Percentiles rank a stretch among this genome's conserved stretches.
Conservation (phyloP, 169 alveolate species). For the Amoebophrya sp. region DNA sequence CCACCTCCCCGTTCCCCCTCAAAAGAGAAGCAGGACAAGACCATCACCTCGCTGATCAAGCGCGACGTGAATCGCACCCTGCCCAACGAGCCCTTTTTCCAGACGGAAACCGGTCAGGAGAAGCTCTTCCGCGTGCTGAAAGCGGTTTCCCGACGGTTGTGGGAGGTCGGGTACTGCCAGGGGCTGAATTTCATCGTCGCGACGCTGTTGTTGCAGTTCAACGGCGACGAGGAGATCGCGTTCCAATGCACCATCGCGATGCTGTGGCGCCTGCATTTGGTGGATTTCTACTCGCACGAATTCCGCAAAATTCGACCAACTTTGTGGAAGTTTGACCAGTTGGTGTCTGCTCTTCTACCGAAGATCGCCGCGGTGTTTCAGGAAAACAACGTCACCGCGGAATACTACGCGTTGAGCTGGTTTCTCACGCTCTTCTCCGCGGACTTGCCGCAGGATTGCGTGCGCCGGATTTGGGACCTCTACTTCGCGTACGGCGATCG, state of each 20-base stretch:
- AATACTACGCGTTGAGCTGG: slow-evolving; percentile 48
- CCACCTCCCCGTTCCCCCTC: no score
- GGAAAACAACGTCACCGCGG: slow-evolving; percentile 42
- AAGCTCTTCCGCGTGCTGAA: neutral
- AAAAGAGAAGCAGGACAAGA: neutral
- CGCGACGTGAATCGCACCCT: neutral
- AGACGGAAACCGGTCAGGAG: neutral
- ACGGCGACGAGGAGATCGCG: slow-evolving; percentile 37
- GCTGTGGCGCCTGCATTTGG: slow-evolving; percentile 42
- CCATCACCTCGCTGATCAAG: neutral
- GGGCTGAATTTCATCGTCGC: neutral
- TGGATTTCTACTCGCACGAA: slow-evolving; percentile 43
- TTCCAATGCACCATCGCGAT: slow-evolving; percentile 40
- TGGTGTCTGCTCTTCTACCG: slow-evolving; percentile 45
- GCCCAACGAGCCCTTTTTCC: neutral
- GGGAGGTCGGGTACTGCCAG: neutral
- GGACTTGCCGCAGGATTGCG: slow-evolving; percentile 40
- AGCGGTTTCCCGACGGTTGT: neutral
- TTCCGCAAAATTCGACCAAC: slow-evolving; percentile 42
- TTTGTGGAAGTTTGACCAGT: slow-evolving; percentile 45
- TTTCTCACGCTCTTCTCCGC: slow-evolving; percentile 43
- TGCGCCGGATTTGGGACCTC: slow-evolving; percentile 48
- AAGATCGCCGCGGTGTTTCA: slow-evolving; percentile 24
- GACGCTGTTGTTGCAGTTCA: neutral
- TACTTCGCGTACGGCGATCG: slow-evolving; percentile 43